phyloP scores from a whole-genome alignment of 139 green algal genomes.

The Astrephomene gubernaculifera region DNA sequence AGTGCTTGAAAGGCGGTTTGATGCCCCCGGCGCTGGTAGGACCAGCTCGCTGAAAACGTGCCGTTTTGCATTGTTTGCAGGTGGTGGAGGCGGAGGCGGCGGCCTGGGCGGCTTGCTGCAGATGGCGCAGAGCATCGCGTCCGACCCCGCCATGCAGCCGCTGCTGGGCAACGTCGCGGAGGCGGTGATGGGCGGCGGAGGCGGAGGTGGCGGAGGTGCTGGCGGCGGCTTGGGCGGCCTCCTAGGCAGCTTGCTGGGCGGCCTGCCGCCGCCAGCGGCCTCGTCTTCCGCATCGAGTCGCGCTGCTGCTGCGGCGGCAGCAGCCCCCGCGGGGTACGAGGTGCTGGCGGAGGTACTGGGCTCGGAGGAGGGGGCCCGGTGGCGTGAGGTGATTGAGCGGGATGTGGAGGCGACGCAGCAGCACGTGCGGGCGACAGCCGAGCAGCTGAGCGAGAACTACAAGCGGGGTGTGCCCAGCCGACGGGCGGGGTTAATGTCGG shows the following conservation, averaged over 20 bases:
- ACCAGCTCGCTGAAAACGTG: background rate
- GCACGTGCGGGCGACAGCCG: conserved; percentile 15
- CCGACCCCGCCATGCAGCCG: conserved; percentile 62
- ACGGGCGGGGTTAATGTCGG: background rate
- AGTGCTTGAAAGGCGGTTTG: background rate
- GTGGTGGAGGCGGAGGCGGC: conserved; percentile 30
- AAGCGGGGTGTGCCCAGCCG: background rate
- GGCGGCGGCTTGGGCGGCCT: conserved; percentile 39
- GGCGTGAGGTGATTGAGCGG: conserved; percentile 25
- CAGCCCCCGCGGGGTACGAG: conserved; percentile 8
- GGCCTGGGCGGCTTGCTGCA: conserved; percentile 59
- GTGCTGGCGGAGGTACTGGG: conserved; percentile 41
- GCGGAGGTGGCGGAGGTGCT: conserved; percentile 31
- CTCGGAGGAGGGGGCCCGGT: conserved; percentile 23
- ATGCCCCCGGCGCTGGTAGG: too few species aligned
- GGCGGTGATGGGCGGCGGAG: conserved; percentile 36
- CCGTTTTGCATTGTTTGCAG: background rate
- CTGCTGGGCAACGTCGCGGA: conserved; percentile 43
- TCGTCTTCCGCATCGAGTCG: background rate
- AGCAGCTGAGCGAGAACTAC: conserved; percentile 27
- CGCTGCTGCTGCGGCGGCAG: background rate
- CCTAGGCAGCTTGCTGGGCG: conserved; percentile 47
- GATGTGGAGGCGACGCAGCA: conserved; percentile 38
- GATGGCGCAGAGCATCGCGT: conserved; percentile 54
- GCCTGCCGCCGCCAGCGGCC: conserved; percentile 20